Evolutionary conservation across 1,284 basidiomycete genomes (phyloP).

Genomic region (Fistulina hepatica): DNA sequence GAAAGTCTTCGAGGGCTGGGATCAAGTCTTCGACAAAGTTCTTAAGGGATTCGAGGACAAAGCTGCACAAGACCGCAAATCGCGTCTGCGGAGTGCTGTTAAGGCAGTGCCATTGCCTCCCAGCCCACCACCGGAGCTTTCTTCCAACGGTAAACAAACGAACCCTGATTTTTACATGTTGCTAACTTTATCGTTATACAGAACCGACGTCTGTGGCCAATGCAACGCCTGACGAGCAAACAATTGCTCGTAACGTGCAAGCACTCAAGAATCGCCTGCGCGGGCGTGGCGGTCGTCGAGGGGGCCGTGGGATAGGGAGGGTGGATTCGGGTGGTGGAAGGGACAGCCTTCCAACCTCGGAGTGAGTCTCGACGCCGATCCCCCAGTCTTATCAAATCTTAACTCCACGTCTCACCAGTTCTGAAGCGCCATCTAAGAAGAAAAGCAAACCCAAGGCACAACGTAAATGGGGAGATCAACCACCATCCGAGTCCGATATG

Average conservation of each 20-base stretch:
- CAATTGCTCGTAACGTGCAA: slow-evolving; percentile 88
- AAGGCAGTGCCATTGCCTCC: slow-evolving; percentile 29
- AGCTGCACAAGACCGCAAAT: slow-evolving; percentile 54
- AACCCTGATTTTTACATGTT: slow-evolving; percentile 3
- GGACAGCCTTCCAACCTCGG: slow-evolving; percentile 53
- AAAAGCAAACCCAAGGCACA: slow-evolving; percentile 60
- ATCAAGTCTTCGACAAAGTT: slow-evolving; percentile 68
- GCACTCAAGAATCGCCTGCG: slow-evolving; percentile 79
- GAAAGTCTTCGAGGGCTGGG: slow-evolving; percentile 73
- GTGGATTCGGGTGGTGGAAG: slow-evolving; percentile 44
- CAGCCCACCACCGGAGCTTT: slow-evolving; percentile 37
- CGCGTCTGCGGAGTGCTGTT: slow-evolving; percentile 38
- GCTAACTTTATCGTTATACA: slow-evolving; percentile 19
- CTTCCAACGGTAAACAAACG: slow-evolving; percentile 49
- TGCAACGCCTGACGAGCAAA: slow-evolving; percentile 64
- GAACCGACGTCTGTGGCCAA: slow-evolving; percentile 51
- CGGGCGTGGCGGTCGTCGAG: slow-evolving; percentile 50
- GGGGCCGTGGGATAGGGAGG: slow-evolving; percentile 38
- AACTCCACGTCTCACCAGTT: slow-evolving; percentile 28
- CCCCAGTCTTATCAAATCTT: slow-evolving; percentile 11
- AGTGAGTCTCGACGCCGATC: slow-evolving; percentile 32
- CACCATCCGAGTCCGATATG: slow-evolving; percentile 76
- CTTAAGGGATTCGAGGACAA: slow-evolving; percentile 68
- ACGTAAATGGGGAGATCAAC: slow-evolving; percentile 86
- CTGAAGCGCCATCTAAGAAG: slow-evolving; percentile 44